Conservation (phyloP, 768 basidiomycete genomes). For the Boletus subparvulus region DNA sequence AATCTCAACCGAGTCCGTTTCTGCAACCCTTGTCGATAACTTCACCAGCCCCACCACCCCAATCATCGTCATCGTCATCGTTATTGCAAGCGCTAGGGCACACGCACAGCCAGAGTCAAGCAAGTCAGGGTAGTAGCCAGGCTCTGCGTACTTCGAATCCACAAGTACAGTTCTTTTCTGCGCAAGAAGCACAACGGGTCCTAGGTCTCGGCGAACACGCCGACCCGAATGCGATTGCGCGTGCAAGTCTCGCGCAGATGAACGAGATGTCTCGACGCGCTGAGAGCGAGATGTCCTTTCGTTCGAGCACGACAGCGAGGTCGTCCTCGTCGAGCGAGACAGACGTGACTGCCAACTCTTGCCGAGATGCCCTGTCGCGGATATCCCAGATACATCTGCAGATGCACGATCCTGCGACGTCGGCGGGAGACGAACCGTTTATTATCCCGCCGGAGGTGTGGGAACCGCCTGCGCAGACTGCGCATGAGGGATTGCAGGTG, state of each 20-base stretch:
- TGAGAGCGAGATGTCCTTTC: constrained; percentile 35
- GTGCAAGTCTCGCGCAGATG: constrained; percentile 72
- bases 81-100: constrained; percentile 26
- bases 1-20: constrained; percentile 33
- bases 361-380: constrained; percentile 50
- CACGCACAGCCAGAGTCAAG: constrained; percentile 10
- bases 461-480: constrained; percentile 29
- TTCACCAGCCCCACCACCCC: constrained; percentile 18
- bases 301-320: constrained; percentile 21
- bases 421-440: constrained; percentile 29
- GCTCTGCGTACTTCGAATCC: constrained; percentile 8
- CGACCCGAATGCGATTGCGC: constrained; percentile 56
- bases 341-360: constrained; percentile 9
- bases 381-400: constrained; percentile 51
- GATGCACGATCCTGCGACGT: constrained; percentile 31
- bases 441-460: constrained; percentile 26
- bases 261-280: constrained; percentile 73
- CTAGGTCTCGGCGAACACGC: constrained; percentile 42
- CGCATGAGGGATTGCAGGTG: constrained; percentile 71
- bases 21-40: constrained; percentile 20
- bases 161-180: constrained; percentile 48
- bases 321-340: constrained; percentile 20
- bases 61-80: constrained; percentile 22
- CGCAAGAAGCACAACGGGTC: constrained; percentile 54
- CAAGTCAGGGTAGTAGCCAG: constrained; percentile 3